A percentile compares a stretch with the other conserved stretches of the same genome.
Conservation (phyloP, 768 basidiomycete species). For the Goffeauzyma gilvescens region DNA sequence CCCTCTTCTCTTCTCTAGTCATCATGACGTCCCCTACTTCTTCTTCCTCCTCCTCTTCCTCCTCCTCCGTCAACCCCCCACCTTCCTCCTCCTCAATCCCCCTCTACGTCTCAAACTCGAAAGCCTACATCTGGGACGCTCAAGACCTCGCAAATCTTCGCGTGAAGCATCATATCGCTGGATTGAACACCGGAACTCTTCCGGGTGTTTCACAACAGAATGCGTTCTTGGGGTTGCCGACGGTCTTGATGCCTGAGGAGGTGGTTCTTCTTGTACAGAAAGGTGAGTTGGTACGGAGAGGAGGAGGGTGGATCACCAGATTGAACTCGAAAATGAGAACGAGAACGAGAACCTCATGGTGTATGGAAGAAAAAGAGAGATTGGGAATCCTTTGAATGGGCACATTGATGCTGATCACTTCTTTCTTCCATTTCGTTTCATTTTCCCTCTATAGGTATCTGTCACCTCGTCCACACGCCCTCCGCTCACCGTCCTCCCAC, state of each 20-base stretch:
- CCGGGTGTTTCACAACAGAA: slow-evolving; percentile 93
- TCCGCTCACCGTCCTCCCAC: slow-evolving; percentile 38
- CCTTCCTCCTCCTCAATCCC: too few species aligned
- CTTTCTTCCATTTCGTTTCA: neutral
- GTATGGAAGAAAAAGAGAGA: too few species aligned
- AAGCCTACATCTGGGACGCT: slow-evolving; percentile 11
- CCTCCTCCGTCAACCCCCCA: too few species aligned
- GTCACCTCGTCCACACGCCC: slow-evolving; percentile 54
- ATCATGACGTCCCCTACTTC: too few species aligned
- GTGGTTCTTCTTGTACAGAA: slow-evolving; percentile 68
- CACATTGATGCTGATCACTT: neutral
- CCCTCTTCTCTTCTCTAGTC: too few species aligned
- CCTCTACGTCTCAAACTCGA: slow-evolving; percentile 7
- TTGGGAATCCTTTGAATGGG: too few species aligned
- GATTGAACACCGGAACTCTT: slow-evolving; percentile 70
- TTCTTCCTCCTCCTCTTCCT: too few species aligned
- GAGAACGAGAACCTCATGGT: too few species aligned
- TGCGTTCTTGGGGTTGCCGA: slow-evolving; percentile 79
- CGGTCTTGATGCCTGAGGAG: slow-evolving; percentile 77
- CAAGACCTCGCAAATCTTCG: slow-evolving; percentile 53
- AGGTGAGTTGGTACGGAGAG: slow-evolving; percentile 36
- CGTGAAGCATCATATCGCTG: slow-evolving; percentile 61
- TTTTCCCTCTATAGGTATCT: slow-evolving; percentile 40
- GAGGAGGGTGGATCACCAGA: neutral
- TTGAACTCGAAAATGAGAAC: too few species aligned